Base-by-base conservation (phyloP, 2,329 filamentous ascomycete genomes). In the Xylariales sp. region DNA sequence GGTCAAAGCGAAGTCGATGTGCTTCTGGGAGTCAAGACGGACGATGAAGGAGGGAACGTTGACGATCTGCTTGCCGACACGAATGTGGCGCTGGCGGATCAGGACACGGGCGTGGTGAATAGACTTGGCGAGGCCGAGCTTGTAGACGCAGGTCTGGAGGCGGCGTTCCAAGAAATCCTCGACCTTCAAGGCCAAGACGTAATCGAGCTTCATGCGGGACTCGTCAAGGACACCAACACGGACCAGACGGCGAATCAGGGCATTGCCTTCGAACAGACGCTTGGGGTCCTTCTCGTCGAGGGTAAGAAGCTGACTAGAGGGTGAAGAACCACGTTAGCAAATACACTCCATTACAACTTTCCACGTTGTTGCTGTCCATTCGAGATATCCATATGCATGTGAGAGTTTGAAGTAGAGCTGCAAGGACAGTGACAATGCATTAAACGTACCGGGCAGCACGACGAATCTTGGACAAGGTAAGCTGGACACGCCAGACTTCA, bases 171-270 rank as follows among this genome's bases (percentile, higher is more conserved):
- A 82, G 85, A 98, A 98, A 75, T 98, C 93, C 76, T 98, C 93
- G 63, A 94, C 86, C 82, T 95, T 95, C 48, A 98, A 85, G 75
- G 93, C 93, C 67, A 98, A 78, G 67, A 98, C 93, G 85, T 98
- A 96, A 96, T 98, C 93, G 81, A 98, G 93, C 87, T 96, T 98
- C 93, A 98, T 98, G 83, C 93, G 93, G 69, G 90, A 90, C 81
- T 98, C 93, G 71, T 98, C 93, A 65, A 98, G 88, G 65, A 98
- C 93, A 88, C 93, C 93, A 69, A 97, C 90, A 71, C 93, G 93
- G 56, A 98, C 93, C 57, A 98, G 89, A 87, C 93, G 93, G 71
- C 93, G 93, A 85, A 98, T 98, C 70, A 98, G 83, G 69, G 93
- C 93, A 74, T 98, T 98, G 75, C 93, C 93, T 83, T 98, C 93